Conservation (phyloP, 2,329 filamentous ascomycete species). For the Ophiostoma perfectum region DNA sequence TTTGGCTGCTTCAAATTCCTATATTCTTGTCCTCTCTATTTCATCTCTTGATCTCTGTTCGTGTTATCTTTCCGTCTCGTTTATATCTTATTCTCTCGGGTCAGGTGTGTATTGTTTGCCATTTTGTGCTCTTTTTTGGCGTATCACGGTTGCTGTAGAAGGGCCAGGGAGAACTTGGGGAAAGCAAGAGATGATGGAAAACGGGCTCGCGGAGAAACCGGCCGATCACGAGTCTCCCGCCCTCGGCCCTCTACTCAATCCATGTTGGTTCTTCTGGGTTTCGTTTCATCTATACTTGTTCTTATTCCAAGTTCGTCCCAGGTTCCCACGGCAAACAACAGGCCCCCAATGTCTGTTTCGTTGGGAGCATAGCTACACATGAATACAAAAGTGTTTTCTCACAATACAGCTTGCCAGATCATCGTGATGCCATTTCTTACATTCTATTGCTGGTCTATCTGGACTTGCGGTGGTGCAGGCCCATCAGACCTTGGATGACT, state of each 20-base stretch:
- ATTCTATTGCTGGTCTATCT: neutral
- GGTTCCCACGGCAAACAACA: neutral
- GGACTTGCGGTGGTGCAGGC: neutral
- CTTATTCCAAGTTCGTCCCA: neutral
- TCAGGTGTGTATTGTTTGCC: neutral
- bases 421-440: no score
- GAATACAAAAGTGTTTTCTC: constrained; percentile 18
- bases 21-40: neutral
- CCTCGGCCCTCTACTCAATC: neutral
- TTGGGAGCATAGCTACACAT: constrained; percentile 6
- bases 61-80: constrained; percentile 5
- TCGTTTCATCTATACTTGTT: neutral
- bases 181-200: neutral
- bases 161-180: neutral
- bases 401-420: neutral
- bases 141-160: constrained; percentile 15
- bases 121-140: constrained; percentile 15
- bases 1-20: neutral
- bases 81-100: neutral
- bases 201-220: no score
- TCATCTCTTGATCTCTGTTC: neutral
- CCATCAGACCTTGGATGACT: neutral
- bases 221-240: neutral
- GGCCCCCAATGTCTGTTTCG: constrained; percentile 10
- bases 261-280: neutral